Conservation (phyloP, 306 rosid species). For the Cucurbita argyrosperma region DNA sequence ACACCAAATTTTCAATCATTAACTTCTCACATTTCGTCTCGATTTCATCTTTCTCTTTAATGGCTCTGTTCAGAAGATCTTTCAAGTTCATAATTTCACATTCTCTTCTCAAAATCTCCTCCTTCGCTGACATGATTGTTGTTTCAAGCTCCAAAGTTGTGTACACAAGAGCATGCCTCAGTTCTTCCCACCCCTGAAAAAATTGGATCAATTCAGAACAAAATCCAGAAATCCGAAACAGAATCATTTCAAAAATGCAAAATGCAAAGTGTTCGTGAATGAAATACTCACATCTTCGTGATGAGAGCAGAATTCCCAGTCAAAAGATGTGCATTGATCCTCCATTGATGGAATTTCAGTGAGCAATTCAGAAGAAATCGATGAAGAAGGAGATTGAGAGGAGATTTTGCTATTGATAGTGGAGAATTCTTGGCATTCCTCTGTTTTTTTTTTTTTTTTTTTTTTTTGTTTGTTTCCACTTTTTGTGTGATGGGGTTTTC, state of each 20-base stretch:
- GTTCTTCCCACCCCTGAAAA: constrained; percentile 51
- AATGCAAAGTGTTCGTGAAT: neutral
- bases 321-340: constrained; percentile 40
- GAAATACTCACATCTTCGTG: constrained; percentile 38
- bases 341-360: constrained; percentile 39
- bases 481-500: neutral
- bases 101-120: constrained; percentile 46
- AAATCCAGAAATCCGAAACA: neutral
- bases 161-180: constrained; percentile 44
- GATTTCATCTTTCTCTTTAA: constrained; percentile 63
- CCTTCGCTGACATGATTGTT: constrained; percentile 53
- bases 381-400: neutral
- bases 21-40: constrained; percentile 39
- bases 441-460: neutral
- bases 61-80: constrained; percentile 33
- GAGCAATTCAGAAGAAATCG: neutral
- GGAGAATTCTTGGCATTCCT: constrained; percentile 2
- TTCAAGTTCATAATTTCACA: constrained; percentile 36
- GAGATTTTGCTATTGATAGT: constrained; percentile 12
- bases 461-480: neutral
- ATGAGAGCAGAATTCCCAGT: constrained; percentile 50
- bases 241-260: neutral
- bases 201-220: constrained; percentile 3
- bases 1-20: constrained; percentile 32
- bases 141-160: constrained; percentile 61